Conservation (phyloP, 2,329 filamentous ascomycete genomes). For the Fusarium sororula region DNA sequence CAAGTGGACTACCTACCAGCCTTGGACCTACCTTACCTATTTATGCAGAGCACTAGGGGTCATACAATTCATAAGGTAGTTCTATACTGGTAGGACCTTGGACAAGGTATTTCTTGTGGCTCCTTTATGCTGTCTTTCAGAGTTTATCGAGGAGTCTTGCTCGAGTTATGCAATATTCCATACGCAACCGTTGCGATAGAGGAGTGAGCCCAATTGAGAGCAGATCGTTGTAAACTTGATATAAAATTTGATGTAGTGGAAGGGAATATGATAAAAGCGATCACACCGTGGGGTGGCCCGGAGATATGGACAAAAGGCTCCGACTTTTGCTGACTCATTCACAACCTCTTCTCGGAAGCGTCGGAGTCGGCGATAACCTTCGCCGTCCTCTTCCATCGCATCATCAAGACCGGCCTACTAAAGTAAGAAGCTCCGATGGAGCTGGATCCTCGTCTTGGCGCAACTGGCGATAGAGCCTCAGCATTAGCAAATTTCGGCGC, state of each 20-base stretch:
- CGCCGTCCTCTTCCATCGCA: slow-evolving; percentile 39
- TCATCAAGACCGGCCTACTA: slow-evolving; percentile 24
- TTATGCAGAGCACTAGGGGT: not conserved
- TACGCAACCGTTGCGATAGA: not conserved
- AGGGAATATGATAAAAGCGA: not conserved
- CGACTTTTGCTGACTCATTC: slow-evolving; percentile 36
- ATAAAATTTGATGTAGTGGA: not conserved
- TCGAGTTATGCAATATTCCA: not conserved
- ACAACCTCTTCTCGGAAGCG: not conserved
- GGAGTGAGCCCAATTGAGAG: not conserved
- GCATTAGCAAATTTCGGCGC: slow-evolving; percentile 16
- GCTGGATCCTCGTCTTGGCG: slow-evolving; percentile 46
- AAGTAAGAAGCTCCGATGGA: slow-evolving; percentile 43
- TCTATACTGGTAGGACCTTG: not conserved
- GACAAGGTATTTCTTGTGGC: not conserved
- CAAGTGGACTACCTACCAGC: not conserved
- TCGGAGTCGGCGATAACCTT: slow-evolving; percentile 47
- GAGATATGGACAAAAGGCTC: slow-evolving; percentile 9
- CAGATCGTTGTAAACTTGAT: not conserved
- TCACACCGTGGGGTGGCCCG: not conserved
- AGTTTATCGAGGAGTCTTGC: not conserved
- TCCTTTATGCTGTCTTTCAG: not conserved
- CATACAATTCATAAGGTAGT: not conserved
- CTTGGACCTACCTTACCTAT: not conserved
- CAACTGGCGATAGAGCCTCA: slow-evolving; percentile 37